Evolutionary conservation across 805 yeast species (phyloP), one percentile per base, ranked within the genome.

Genomic region (Zygosaccharomyces rouxii): DNA sequence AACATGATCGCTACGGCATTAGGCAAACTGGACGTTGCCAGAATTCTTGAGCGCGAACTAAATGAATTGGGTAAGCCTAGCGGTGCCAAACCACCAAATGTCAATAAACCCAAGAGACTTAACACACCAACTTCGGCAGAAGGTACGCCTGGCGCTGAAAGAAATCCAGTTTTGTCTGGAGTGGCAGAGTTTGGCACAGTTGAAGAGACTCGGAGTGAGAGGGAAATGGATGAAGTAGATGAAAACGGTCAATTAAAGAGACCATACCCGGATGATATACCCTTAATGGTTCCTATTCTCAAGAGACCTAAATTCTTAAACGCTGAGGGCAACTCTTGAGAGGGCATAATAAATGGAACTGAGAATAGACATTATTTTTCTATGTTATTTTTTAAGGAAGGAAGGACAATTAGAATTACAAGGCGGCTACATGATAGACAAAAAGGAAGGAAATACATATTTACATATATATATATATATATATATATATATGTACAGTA

Each of bases 1-100:
- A 63, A 62, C 35, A 60, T 66, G 50, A 55, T 66, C 37, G 65
- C 67, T 0, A 47, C 53, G 9, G 49, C 55, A n/a, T 35, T 64
- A 31, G 49, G 56, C n/a, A 58, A 52, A 42, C 47, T 60, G 29
- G 67, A 64, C 35, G 55, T 58, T 11, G 66, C 69, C 16, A 56
- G 64, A 10, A 49, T 53, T 3, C 55, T 66, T 14, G 68, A 64
- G 44, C 47, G 49, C 3, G 62, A 57, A 19, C 44, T 64, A 19
- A 54, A 50, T 10, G 65, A 60, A 14, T 64, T 55, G 7, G 45
- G 29, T 25, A 35, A 33, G n/a, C 37, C 46, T 2, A 31, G 22
- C 11, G 42, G 33, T 19, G 18, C 31, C 28, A 30, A 40, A 21
- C 31, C 21, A 19, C 10, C 16, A n/a, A 26, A 16, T 22, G 16